Evolutionary conservation across 1,284 basidiomycete genomes (phyloP).

Genomic region (Megacollybia platyphylla): DNA sequence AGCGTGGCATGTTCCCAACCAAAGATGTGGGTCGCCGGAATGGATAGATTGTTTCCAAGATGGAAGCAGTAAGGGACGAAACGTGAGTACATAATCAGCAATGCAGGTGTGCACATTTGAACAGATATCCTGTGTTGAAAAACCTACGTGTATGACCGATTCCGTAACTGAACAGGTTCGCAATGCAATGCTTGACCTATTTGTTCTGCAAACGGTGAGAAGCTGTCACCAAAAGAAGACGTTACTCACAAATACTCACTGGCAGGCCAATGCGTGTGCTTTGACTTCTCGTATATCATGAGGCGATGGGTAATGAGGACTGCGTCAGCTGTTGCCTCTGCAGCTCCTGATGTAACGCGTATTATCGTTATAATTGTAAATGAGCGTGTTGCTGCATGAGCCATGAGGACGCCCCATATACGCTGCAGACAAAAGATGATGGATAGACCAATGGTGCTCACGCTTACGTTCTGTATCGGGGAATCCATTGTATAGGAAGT

Average conservation of each 20-base stretch:
- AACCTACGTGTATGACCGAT: slow-evolving; percentile 11
- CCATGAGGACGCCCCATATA: slow-evolving; percentile 30
- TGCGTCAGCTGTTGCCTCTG: slow-evolving; percentile 21
- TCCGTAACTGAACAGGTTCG: slow-evolving; percentile 16
- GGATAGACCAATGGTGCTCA: too few relatives aligned
- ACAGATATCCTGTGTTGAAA: not conserved
- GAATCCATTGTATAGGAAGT: too few relatives aligned
- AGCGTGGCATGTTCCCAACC: slow-evolving; percentile 18
- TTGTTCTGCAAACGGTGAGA: slow-evolving; percentile 5
- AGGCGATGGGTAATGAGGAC: slow-evolving; percentile 8
- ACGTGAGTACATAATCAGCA: slow-evolving; percentile 1
- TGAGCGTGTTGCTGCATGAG: slow-evolving; percentile 25
- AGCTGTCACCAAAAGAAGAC: not conserved
- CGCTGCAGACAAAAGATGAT: slow-evolving; percentile 7
- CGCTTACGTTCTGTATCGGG: too few relatives aligned
- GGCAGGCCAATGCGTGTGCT: slow-evolving; percentile 19
- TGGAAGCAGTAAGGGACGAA: slow-evolving; percentile 5
- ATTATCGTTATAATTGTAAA: slow-evolving; percentile 26
- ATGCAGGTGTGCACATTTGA: slow-evolving; percentile 4
- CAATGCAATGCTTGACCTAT: slow-evolving; percentile 15
- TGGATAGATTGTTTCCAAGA: slow-evolving; percentile 21
- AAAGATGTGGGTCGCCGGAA: slow-evolving; percentile 14
- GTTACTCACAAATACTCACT: slow-evolving; percentile 15
- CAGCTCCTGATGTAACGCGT: slow-evolving; percentile 26
- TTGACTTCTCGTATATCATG: slow-evolving; percentile 28